These are phyloP conservation scores for Candida yuanshanica DNA, from an alignment of 805 yeast genomes.

Conservation along the genomic window DNA sequence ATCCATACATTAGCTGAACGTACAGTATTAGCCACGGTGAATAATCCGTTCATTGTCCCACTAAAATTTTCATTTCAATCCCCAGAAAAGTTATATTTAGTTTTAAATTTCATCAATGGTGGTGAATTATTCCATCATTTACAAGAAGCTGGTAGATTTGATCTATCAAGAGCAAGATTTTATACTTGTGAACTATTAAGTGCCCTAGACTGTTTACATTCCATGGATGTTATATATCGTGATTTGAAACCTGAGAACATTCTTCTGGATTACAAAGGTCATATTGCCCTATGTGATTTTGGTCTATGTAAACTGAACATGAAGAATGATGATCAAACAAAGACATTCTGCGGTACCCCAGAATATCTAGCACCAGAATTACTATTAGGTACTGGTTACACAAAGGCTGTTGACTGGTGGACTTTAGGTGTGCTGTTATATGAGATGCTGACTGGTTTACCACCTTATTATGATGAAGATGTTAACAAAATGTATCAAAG, in stretches of 20 bases:
- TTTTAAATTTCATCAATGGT: conserved; percentile 90
- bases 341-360: conserved; percentile 97
- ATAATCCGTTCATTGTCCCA: conserved; percentile 94
- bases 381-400: conserved; percentile 86
- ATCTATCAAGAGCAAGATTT: conserved; percentile 82
- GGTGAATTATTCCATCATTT: conserved; percentile 95
- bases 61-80: conserved; percentile 93
- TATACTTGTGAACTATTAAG: conserved; percentile 91
- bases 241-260: conserved; percentile 97
- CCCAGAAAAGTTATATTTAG: conserved; percentile 91
- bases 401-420: conserved; percentile 98
- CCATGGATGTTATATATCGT: conserved; percentile 86
- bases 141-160: conserved; percentile 85
- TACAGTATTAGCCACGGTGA: conserved; percentile 87
- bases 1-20: conserved; percentile 96
- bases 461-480: conserved; percentile 96
- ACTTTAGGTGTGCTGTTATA: conserved; percentile 89
- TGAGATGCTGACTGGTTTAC: conserved; percentile 95
- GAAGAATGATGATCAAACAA: conserved; percentile 81
- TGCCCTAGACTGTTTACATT: conserved; percentile 89
- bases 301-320: conserved; percentile 94
- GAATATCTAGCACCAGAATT: conserved; percentile 96
- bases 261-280: conserved; percentile 91
- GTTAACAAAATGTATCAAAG: conserved; percentile 90
- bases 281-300: conserved; percentile 95